Percentiles rank a stretch among this genome's conserved stretches.
Conservation (phyloP, 2,329 filamentous ascomycete species). For the Diplocarpon mali region DNA sequence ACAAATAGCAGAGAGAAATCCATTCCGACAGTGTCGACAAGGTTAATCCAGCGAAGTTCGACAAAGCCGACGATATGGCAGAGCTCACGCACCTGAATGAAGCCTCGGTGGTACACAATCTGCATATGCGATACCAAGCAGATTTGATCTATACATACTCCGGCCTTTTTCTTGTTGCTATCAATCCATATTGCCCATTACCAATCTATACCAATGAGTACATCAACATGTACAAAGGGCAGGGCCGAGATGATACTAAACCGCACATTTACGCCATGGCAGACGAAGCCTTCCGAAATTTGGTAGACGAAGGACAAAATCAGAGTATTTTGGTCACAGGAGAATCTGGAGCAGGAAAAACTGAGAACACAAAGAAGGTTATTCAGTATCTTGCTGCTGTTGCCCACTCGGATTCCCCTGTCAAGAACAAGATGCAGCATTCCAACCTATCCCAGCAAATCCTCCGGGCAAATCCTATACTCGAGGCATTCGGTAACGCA, state of each 20-base stretch:
- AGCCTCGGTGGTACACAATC: slow-evolving; percentile 92
- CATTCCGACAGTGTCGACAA: slow-evolving; percentile 87
- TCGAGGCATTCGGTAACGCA: slow-evolving; percentile 96
- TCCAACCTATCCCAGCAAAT: slow-evolving; percentile 95
- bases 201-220: slow-evolving; percentile 97
- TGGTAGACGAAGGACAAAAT: slow-evolving; percentile 90
- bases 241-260: slow-evolving; percentile 83
- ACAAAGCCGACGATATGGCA: slow-evolving; percentile 99
- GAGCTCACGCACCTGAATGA: slow-evolving; percentile 97
- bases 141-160: slow-evolving; percentile 99
- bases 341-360: slow-evolving; percentile 96
- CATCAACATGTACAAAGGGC: slow-evolving; percentile 94
- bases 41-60: slow-evolving; percentile 98
- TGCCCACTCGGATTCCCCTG: slow-evolving; percentile 67
- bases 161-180: slow-evolving; percentile 88
- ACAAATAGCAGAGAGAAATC: slow-evolving; percentile 69
- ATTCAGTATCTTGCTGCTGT: slow-evolving; percentile 97
- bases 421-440: slow-evolving; percentile 52
- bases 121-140: slow-evolving; percentile 87
- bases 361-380: slow-evolving; percentile 98
- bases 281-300: slow-evolving; percentile 88
- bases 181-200: slow-evolving; percentile 90
- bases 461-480: slow-evolving; percentile 85
- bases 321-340: slow-evolving; percentile 97
- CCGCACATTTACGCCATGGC: slow-evolving; percentile 98